Base-by-base conservation (phyloP, 768 basidiomycete genomes). In the Russula brevipes region DNA sequence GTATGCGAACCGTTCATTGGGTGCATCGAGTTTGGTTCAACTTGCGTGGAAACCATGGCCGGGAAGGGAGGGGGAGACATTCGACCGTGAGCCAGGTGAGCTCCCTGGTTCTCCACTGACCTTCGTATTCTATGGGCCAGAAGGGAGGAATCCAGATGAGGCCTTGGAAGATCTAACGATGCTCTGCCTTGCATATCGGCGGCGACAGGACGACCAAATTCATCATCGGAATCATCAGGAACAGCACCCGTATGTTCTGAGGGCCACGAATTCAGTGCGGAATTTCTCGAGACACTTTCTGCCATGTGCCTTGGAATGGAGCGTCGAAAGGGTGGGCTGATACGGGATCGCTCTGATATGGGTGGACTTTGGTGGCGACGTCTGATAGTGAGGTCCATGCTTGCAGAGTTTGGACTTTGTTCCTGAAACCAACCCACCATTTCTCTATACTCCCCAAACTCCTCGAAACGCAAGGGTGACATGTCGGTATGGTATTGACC, bases 101-200 rank as follows among this genome's bases (percentile, higher is more conserved):
- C 3, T 7, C 12, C 33, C 10, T 55, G 63, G 54, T 19, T 42
- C 30, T 60, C 58, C 52, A 60, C 39, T 51, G 63, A 56, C 31
- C 63, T 60, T 55, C 63, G 49, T 51, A 60, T 19, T 41, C 63
- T 64, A 60, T 51, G 44, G 14, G 59, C 63, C 10, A 60, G 49
- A 24, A 55, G 54, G 17, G 63, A 60, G 38, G 63, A 42, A 31
- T 60, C 58, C 41, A 59, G 53, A 44, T 47, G 63, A 38, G 57
- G 44, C 54, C 58, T 60, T 19, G 59, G 57, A 51, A 38, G 63
- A 17, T 64, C 63, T 35, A 60, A 45, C 14, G 63, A 39, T 17
- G 24, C 47, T 56, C 57, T 60, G 63, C 33, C 47, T 51, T 55
- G 46, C 41, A 56, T 49, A 19, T 33, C 39, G 14, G 50, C 19